A percentile compares a stretch with the other conserved stretches of the same genome.
Conservation (phyloP, 2,329 filamentous ascomycete species). For the Lojkania enalia region DNA sequence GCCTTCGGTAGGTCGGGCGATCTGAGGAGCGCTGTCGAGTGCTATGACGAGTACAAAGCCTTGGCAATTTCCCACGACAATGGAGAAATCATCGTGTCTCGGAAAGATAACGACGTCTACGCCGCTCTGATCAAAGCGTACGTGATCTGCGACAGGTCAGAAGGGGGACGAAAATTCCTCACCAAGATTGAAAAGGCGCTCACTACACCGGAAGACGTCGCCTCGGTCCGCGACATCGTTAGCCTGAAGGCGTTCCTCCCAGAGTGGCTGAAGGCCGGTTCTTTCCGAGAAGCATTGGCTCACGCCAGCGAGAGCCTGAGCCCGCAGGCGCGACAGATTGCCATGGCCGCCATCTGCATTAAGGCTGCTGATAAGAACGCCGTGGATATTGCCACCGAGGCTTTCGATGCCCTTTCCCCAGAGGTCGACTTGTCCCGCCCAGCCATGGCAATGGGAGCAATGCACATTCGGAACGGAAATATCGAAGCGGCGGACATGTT, state of each 20-base stretch:
- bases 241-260: constrained; percentile 77
- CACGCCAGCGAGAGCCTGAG: constrained; percentile 69
- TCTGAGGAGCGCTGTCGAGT: constrained; percentile 84
- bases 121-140: constrained; percentile 91
- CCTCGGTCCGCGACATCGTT: constrained; percentile 71
- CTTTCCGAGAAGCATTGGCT: constrained; percentile 72
- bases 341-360: constrained; percentile 74
- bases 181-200: constrained; percentile 70
- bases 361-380: constrained; percentile 80
- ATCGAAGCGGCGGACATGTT: constrained; percentile 75
- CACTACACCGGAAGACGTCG: constrained; percentile 54
- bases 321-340: constrained; percentile 60
- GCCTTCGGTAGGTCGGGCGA: constrained; percentile 84
- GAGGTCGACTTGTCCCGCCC: constrained; percentile 53
- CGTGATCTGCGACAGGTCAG: constrained; percentile 75
- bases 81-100: constrained; percentile 68
- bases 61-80: constrained; percentile 84
- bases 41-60: constrained; percentile 91
- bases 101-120: constrained; percentile 83
- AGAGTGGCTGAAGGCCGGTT: constrained; percentile 70
- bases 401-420: constrained; percentile 55
- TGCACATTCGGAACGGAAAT: constrained; percentile 82
- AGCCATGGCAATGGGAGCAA: constrained; percentile 80
- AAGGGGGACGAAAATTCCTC: constrained; percentile 84
- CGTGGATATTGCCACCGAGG: constrained; percentile 65